These are phyloP conservation scores for Trichoderma koningii DNA, from an alignment of 2,329 filamentous ascomycete species.

Conservation along the genomic window DNA sequence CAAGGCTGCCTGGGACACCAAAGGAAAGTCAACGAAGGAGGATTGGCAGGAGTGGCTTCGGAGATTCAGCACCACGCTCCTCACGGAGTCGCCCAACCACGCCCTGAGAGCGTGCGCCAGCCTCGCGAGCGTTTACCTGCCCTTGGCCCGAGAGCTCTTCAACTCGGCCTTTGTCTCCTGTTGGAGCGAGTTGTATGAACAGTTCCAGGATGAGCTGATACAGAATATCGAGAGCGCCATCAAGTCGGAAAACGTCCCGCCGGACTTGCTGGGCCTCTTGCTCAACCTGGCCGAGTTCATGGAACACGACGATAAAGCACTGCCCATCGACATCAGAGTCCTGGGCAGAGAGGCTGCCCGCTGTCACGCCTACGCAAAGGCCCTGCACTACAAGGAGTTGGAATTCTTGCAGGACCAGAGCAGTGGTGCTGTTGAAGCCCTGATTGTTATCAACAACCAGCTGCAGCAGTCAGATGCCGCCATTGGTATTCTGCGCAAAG, in stretches of 20 bases:
- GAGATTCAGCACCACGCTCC: constrained; percentile 89
- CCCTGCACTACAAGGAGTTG: constrained; percentile 96
- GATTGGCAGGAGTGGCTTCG: constrained; percentile 99
- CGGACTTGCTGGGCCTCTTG: constrained; percentile 89
- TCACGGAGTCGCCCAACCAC: constrained; percentile 95
- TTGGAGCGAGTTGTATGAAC: constrained; percentile 96
- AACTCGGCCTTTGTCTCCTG: constrained; percentile 99
- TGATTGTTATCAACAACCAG: constrained; percentile 99
- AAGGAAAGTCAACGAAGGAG: constrained; percentile 93
- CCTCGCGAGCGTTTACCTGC: constrained; percentile 86
- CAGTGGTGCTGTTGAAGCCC: constrained; percentile 88
- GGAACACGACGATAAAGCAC: constrained; percentile 98
- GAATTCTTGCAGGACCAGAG: constrained; percentile 98
- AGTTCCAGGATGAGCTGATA: constrained; percentile 95
- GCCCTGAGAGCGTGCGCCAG: constrained; percentile 90
- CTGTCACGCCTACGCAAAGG: constrained; percentile 97
- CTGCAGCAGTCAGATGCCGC: constrained; percentile 97
- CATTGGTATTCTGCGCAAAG: constrained; percentile 94
- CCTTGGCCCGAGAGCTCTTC: constrained; percentile 89
- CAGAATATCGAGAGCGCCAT: constrained; percentile 94
- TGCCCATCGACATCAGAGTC: constrained; percentile 95
- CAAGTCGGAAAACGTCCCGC: constrained; percentile 91
- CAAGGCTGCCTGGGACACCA: constrained; percentile 95
- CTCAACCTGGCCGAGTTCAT: constrained; percentile 98
- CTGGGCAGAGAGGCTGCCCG: constrained; percentile 93